Base-by-base conservation (phyloP, 2,329 filamentous ascomycete species). In the Gliomastix tumulicola region DNA sequence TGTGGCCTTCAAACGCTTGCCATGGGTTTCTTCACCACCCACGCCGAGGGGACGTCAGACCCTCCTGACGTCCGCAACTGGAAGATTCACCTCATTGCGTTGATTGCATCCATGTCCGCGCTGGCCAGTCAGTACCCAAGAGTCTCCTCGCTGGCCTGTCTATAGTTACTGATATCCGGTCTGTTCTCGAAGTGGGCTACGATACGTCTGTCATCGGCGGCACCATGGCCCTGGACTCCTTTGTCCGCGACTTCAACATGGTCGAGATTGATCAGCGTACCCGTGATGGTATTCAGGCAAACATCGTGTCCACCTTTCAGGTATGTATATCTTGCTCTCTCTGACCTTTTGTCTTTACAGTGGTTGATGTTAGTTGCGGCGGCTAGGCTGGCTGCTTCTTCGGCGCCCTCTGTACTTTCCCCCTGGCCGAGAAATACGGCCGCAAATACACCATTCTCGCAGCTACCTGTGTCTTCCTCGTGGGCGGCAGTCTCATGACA, bases 401-500 rank as follows among this genome's bases (percentile, higher is more conserved):
- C 35, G 54, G 54, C 23, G 47, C 47, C 16, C 35, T 56, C 6
- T 27, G 44, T 16, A 48, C 46, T 20, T 63, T 60, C 38, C 60
- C 59, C 10, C 48, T 66, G 19, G 62, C 57, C 7, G 63, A 68
- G 30, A 53, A 49, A 22, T 57, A 57, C 36, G 65, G 65, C 16
- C 57, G 65, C 21, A 64, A 59, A 41, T 52, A 48, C 28, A 58
- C 58, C 7, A 55, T 66, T 38, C 55, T 36, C 17, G 19, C 33
- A n/a, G 71, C 69, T 12, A 67, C 68, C 2, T 38, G 62, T 7
- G 64, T 76, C 41, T 71, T 68, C 35, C 33, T 46, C 21, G 34
- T 76, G 8, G 75, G 73, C 7, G 69, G 66, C 2, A 57, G 65
- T 19, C 56, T 79, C 4, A 73, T 77, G 49, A 58, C 67, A 70